Evolutionary conservation across 345 rosid species (phyloP).

Genomic region (Nasturtium officinale): DNA sequence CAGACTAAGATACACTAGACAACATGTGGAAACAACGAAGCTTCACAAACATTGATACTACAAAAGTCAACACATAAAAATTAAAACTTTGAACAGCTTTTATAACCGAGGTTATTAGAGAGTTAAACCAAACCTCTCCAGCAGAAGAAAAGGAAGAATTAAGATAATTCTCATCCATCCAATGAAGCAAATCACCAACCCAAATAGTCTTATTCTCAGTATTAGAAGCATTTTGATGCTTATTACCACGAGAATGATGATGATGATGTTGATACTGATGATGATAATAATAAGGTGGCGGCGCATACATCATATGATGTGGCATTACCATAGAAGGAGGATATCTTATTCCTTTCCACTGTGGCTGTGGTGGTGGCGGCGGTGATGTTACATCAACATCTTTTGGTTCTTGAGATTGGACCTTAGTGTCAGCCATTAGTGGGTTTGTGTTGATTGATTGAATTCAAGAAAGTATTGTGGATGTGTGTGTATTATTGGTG

Average conservation of each 20-base stretch:
- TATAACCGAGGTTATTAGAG: background rate
- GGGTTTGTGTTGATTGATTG: background rate
- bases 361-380: slow-evolving; percentile 52
- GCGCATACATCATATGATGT: slow-evolving; percentile 71
- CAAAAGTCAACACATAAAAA: slow-evolving; percentile 17
- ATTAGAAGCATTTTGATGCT: slow-evolving; percentile 53
- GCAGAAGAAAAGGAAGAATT: slow-evolving; percentile 66
- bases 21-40: background rate
- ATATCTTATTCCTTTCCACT: slow-evolving; percentile 78
- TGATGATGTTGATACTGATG: slow-evolving; percentile 45
- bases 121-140: slow-evolving; percentile 64
- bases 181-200: slow-evolving; percentile 96
- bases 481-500: slow-evolving; percentile 5
- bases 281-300: slow-evolving; percentile 54
- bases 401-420: slow-evolving; percentile 48
- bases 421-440: slow-evolving; percentile 45
- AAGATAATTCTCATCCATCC: slow-evolving; percentile 97
- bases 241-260: slow-evolving; percentile 41
- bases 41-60: background rate
- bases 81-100: background rate
- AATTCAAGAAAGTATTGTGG: background rate
- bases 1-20: slow-evolving; percentile 7
- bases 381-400: slow-evolving; percentile 33
- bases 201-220: slow-evolving; percentile 81
- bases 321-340: slow-evolving; percentile 88